These are phyloP conservation scores for Trichoderma cornu-damae DNA, from an alignment of 2,329 filamentous ascomycete genomes.

Conservation along the genomic window DNA sequence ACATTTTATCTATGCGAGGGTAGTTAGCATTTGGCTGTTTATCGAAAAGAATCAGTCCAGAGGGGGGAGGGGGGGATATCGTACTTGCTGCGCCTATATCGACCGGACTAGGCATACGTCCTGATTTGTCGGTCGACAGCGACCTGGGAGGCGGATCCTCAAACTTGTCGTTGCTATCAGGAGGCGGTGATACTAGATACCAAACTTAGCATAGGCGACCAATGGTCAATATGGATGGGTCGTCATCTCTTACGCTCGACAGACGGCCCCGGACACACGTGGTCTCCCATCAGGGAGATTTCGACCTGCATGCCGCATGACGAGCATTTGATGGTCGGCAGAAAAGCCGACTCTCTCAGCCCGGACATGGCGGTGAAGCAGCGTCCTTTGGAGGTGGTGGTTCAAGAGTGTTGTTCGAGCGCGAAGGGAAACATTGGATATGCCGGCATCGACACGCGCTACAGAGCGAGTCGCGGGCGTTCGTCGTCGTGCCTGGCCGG, in stretches of 20 bases:
- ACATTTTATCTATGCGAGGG: constrained; percentile 51
- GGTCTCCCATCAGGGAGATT: constrained; percentile 81
- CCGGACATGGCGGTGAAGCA: constrained; percentile 39
- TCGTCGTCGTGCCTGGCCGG: background rate
- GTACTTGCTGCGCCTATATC: constrained; percentile 52
- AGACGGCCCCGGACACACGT: constrained; percentile 58
- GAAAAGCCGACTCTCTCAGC: constrained; percentile 60
- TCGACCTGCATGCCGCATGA: constrained; percentile 72
- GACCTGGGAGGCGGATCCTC: constrained; percentile 24
- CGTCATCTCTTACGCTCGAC: constrained; percentile 46
- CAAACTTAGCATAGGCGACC: constrained; percentile 2
- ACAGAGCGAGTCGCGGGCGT: background rate
- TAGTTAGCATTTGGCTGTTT: constrained; percentile 26
- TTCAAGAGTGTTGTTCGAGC: constrained; percentile 4
- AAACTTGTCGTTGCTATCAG: constrained; percentile 30
- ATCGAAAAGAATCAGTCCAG: background rate
- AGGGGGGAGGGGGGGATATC: no score
- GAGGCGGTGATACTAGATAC: constrained; percentile 37
- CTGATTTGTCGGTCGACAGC: constrained; percentile 34
- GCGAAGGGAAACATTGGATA: constrained; percentile 8
- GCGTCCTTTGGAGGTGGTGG: background rate
- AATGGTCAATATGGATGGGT: background rate
- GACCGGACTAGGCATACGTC: constrained; percentile 42
- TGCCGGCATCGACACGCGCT: constrained; percentile 5
- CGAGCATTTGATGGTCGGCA: constrained; percentile 85